Evolutionary conservation across 352 stramenopile species (phyloP).

Genomic region (Pythium aquatile): DNA sequence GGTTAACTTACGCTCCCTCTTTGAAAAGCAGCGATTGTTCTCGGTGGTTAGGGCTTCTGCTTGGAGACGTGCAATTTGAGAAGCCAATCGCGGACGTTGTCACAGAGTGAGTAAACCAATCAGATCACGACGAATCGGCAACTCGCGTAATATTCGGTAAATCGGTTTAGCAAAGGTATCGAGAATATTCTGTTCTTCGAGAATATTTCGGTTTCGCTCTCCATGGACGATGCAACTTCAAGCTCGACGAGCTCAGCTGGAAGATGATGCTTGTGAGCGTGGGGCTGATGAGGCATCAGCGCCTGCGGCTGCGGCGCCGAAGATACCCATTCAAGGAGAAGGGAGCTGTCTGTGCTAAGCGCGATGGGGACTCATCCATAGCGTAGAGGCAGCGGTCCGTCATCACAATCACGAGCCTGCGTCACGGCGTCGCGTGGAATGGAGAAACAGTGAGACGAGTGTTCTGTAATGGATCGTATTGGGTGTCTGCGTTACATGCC

Average conservation of each 20-base stretch:
- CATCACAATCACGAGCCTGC: not conserved
- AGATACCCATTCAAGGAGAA: not conserved
- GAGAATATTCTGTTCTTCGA: slow-evolving; percentile 29
- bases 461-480: not conserved
- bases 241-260: not conserved
- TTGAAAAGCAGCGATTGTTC: slow-evolving; percentile 14
- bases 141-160: slow-evolving; percentile 4
- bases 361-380: not conserved
- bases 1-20: not conserved
- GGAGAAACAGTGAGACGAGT: not conserved
- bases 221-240: slow-evolving; percentile 19
- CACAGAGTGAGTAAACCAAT: slow-evolving; percentile 6
- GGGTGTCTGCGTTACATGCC: slow-evolving; percentile 13
- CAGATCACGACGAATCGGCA: slow-evolving; percentile 3
- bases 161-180: slow-evolving; percentile 12
- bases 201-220: slow-evolving; percentile 8
- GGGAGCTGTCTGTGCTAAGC: not conserved
- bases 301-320: not conserved
- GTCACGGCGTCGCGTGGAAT: not conserved
- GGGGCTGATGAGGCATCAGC: not conserved
- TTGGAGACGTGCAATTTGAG: slow-evolving; percentile 11
- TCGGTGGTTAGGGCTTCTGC: slow-evolving; percentile 18
- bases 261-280: not conserved
- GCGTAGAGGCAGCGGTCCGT: not conserved
- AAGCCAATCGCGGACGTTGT: slow-evolving; percentile 5